Percentiles rank a stretch among this genome's conserved stretches.
Evolutionary conservation across 441 rosid genomes (phyloP).

Genomic region (Bocquillonia castaneifolia): DNA sequence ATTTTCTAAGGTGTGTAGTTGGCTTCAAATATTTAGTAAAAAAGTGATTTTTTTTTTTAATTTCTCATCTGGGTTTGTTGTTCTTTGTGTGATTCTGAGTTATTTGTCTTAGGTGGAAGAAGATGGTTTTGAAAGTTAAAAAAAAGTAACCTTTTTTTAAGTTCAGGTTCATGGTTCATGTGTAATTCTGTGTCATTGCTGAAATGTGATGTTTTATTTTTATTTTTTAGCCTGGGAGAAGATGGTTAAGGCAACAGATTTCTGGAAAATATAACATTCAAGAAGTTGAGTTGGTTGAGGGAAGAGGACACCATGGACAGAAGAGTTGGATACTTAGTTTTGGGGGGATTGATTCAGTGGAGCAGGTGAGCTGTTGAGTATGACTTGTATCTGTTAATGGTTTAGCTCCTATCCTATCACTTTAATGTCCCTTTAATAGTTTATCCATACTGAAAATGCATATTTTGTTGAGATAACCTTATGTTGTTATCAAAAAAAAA

Average conservation of each 20-base stretch:
- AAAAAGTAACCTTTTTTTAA: too few relatives aligned
- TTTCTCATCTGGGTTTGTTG: not conserved
- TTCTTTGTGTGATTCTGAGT: constrained; percentile 2
- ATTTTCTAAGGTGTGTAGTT: constrained; percentile 47
- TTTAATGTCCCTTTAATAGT: not conserved
- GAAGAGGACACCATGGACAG: constrained; percentile 65
- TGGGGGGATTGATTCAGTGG: constrained; percentile 59
- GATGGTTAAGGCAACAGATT: constrained; percentile 74
- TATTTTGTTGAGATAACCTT: not conserved
- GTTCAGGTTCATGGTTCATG: not conserved
- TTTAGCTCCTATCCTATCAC: not conserved
- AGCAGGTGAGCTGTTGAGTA: constrained; percentile 44
- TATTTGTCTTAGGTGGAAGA: not conserved
- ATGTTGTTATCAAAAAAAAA: too few relatives aligned
- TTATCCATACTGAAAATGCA: not conserved
- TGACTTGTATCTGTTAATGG: not conserved
- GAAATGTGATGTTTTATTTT: constrained; percentile 4
- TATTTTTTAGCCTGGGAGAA: constrained; percentile 61
- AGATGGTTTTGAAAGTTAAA: too few relatives aligned
- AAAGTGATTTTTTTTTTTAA: not conserved
- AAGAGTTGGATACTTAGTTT: constrained; percentile 85
- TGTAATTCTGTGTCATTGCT: not conserved
- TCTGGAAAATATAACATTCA: constrained; percentile 51
- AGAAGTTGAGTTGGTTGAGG: constrained; percentile 76
- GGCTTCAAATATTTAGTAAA: not conserved